Base-by-base conservation (phyloP, 139 green algal genomes). In the Chlorella sorokiniana region DNA sequence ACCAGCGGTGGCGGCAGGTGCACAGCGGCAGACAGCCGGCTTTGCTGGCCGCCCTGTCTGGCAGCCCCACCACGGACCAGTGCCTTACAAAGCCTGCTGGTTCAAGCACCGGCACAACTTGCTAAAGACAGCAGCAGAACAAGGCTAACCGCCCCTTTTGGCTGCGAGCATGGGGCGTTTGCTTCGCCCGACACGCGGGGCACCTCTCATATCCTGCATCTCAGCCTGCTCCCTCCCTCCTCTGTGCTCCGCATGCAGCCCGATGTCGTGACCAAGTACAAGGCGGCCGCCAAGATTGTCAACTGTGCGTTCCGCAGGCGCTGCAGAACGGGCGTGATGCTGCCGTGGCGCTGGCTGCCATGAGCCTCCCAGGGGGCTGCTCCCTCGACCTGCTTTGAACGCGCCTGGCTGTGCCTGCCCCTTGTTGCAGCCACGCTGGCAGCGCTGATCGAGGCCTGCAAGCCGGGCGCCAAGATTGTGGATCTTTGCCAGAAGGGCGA, bases 211-310 rank as follows among this genome's bases (percentile, higher is more conserved):
- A n/a, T n/a, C n/a, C n/a, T n/a, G n/a, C n/a, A n/a, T n/a, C n/a
- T n/a, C n/a, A 20, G 52, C 52, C 54, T 63, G 54, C 54, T 63
- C 54, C 25, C 52, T 61, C 20, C 10, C 3, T 10, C 20, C 7
- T n/a, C 7, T 22, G 20, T 69, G n/a, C n/a, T 3, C 52, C 0
- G 10, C 44, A 2, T 79, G 70, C 79, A 97, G 91, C 88, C 92
- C 35, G 95, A 98, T 82, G 97, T 99, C 22, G 96, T 99, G 4
- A 98, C 96, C 51, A 99, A 99, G 89, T 99, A 99, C 93, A 99
- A 99, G 86, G 91, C 94, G 45, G 96, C 97, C 4, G 94, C 96
- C 22, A 96, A 99, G 69, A 98, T 99, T 80, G 91, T 89, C 64
- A 99, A 99, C 87, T 94, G 96, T 99, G 83, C 89, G 96, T 89